Conservation (phyloP, 371 early-diverging fungal genomes). For the Phascolomyces articulosus region DNA sequence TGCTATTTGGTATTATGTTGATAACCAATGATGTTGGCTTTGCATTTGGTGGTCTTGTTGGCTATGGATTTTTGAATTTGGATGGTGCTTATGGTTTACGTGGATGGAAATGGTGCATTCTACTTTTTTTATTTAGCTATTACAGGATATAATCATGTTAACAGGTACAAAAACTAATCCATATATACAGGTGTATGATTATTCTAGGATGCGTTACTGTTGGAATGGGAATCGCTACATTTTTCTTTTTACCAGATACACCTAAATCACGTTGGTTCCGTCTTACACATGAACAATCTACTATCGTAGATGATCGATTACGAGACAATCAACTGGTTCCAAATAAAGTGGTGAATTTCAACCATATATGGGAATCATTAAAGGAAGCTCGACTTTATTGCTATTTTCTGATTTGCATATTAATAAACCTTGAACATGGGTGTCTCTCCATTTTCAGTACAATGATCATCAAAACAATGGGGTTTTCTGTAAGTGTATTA, state of each 20-base stretch:
- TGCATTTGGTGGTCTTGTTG: constrained; percentile 28
- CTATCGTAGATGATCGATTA: constrained; percentile 39
- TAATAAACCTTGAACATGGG: constrained; percentile 33
- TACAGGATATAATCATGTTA: no score
- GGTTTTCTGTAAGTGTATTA: constrained; percentile 32
- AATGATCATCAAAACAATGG: constrained; percentile 31
- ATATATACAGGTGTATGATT: constrained; percentile 39
- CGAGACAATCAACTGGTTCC: constrained; percentile 34
- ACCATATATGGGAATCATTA: constrained; percentile 37
- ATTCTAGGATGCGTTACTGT: constrained; percentile 32
- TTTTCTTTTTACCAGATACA: constrained; percentile 42
- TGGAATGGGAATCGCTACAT: constrained; percentile 28
- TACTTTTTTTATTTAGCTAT: no score
- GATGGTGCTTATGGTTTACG: constrained; percentile 15
- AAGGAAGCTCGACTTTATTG: constrained; percentile 39
- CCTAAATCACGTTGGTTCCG: constrained; percentile 31
- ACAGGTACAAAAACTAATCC: neutral
- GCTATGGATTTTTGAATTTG: constrained; percentile 11
- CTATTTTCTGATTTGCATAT: constrained; percentile 14
- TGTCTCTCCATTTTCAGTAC: constrained; percentile 31
- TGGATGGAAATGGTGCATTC: constrained; percentile 38
- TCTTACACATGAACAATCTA: constrained; percentile 34
- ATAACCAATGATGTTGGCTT: constrained; percentile 18
- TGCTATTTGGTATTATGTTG: constrained; percentile 28
- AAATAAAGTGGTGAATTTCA: constrained; percentile 27